Evolutionary conservation across 805 yeast species (phyloP).

Genomic region (Kuraishia floccosa): DNA sequence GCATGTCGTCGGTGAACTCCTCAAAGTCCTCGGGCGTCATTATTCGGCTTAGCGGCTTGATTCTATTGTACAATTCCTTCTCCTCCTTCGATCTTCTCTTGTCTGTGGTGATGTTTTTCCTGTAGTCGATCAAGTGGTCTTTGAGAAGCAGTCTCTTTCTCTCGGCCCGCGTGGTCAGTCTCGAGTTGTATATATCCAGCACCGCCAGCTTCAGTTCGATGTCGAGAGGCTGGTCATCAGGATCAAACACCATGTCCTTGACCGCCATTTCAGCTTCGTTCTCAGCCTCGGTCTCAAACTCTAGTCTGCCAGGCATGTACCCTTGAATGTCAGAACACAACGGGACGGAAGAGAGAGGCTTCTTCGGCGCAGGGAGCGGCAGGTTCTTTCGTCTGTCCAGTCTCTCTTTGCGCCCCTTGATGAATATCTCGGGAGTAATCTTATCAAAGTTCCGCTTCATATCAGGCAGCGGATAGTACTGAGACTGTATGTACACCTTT

Average conservation of each 20-base stretch:
- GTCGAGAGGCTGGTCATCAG: constrained; percentile 82
- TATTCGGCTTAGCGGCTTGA: constrained; percentile 74
- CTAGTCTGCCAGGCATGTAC: constrained; percentile 97
- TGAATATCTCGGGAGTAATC: constrained; percentile 58
- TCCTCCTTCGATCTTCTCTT: constrained; percentile 85
- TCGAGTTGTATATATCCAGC: constrained; percentile 79
- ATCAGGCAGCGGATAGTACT: constrained; percentile 81
- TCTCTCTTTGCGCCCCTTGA: constrained; percentile 54
- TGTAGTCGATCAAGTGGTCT: constrained; percentile 74
- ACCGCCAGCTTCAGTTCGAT: constrained; percentile 83
- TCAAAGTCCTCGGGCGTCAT: constrained; percentile 77
- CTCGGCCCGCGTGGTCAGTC: constrained; percentile 87
- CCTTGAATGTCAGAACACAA: constrained; percentile 96
- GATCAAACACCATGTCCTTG: constrained; percentile 92
- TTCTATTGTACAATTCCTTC: constrained; percentile 62
- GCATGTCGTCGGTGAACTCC: constrained; percentile 57
- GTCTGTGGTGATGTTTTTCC: constrained; percentile 71
- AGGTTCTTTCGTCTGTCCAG: constrained; percentile 61
- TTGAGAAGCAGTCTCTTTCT: constrained; percentile 73
- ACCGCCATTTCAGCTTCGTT: constrained; percentile 93
- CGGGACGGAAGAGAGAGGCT: constrained; percentile 88
- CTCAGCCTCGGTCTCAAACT: constrained; percentile 92
- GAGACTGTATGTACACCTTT: constrained; percentile 55
- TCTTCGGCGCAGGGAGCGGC: constrained; percentile 78
- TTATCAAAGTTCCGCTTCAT: constrained; percentile 57